Evolutionary conservation across 2,329 filamentous ascomycete species (phyloP).

Genomic region (Capronia americana): DNA sequence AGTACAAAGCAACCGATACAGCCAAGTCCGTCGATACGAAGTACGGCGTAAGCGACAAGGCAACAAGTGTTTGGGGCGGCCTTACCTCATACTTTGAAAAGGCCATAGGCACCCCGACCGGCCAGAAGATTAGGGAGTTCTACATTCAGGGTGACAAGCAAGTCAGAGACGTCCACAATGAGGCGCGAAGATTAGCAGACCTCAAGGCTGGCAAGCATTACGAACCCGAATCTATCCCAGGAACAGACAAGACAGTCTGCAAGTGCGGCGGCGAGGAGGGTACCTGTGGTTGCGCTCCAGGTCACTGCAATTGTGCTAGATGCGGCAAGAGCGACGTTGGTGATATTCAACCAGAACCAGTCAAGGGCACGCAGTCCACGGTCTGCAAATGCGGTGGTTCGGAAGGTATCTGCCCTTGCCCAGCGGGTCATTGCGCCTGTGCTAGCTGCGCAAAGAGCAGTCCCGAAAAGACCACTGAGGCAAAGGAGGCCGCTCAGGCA

Average conservation of each 20-base stretch:
- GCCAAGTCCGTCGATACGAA: conserved; percentile 82
- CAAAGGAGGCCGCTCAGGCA: conserved; percentile 39
- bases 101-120: conserved; percentile 83
- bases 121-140: conserved; percentile 85
- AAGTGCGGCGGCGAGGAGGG: conserved; percentile 48
- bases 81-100: conserved; percentile 93
- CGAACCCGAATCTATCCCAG: conserved; percentile 47
- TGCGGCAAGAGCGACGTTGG: conserved; percentile 59
- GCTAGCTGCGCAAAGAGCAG: conserved; percentile 44
- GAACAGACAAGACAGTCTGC: conserved; percentile 51
- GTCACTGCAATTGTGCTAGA: conserved; percentile 47
- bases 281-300: conserved; percentile 47
- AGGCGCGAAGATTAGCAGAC: conserved; percentile 86
- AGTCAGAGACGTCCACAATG: conserved; percentile 89
- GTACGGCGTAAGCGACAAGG: conserved; percentile 80
- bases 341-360: conserved; percentile 48
- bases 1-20: conserved; percentile 86
- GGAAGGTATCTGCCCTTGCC: conserved; percentile 46
- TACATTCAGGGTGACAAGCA: conserved; percentile 86
- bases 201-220: conserved; percentile 69
- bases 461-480: conserved; percentile 34
- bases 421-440: conserved; percentile 49
- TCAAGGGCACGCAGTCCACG: conserved; percentile 45
- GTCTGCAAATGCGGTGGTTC: conserved; percentile 50
- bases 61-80: conserved; percentile 69